Evolutionary conservation across 2,329 filamentous ascomycete species (phyloP).

Genomic region (Capronia americana): DNA sequence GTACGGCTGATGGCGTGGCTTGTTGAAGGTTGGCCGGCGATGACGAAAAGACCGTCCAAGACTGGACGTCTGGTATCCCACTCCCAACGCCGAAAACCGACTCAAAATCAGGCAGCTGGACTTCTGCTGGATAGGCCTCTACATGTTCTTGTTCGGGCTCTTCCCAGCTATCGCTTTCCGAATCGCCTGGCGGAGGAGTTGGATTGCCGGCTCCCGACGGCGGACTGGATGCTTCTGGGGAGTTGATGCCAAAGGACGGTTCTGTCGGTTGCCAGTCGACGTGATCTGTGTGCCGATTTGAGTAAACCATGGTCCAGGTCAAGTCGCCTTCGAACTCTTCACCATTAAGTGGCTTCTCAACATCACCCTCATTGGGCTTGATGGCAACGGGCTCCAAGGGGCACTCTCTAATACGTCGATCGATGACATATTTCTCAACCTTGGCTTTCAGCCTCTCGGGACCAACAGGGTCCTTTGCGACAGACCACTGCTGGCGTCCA

Average conservation of each 20-base stretch:
- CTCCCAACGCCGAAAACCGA: neutral
- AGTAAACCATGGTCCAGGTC: conserved; percentile 37
- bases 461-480: conserved; percentile 31
- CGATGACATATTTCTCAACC: conserved; percentile 34
- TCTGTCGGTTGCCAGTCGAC: conserved; percentile 28
- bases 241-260: conserved; percentile 31
- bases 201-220: conserved; percentile 11
- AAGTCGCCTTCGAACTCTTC: conserved; percentile 35
- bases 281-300: conserved; percentile 9
- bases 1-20: neutral
- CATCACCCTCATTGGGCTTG: conserved; percentile 34
- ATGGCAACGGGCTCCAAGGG: conserved; percentile 37
- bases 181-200: conserved; percentile 1
- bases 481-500: conserved; percentile 37
- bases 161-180: neutral
- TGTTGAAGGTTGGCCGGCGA: neutral
- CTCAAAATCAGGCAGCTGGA: neutral
- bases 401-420: conserved; percentile 26
- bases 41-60: conserved; percentile 1
- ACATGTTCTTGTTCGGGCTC: neutral
- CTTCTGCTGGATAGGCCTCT: neutral
- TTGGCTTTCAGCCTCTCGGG: conserved; percentile 28
- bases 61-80: neutral
- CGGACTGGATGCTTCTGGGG: conserved; percentile 15
- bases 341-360: conserved; percentile 29